These are phyloP conservation scores for Phoma sp. DNA, from an alignment of 2,329 filamentous ascomycete genomes.

Conservation along the genomic window DNA sequence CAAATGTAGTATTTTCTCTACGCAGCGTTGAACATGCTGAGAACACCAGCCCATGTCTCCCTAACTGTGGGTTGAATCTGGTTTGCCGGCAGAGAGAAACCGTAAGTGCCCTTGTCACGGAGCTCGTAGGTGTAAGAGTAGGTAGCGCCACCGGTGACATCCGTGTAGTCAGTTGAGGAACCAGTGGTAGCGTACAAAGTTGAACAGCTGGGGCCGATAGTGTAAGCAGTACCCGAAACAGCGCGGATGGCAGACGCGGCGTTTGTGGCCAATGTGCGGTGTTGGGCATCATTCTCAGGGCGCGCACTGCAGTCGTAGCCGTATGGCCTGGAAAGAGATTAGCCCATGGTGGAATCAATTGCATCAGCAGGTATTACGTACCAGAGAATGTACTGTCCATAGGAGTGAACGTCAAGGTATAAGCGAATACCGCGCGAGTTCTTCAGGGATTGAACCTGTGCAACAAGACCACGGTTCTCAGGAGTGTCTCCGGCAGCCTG, in stretches of 20 bases:
- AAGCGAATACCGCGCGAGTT: constrained; percentile 61
- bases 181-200: constrained; percentile 67
- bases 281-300: constrained; percentile 57
- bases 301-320: constrained; percentile 63
- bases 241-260: constrained; percentile 62
- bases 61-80: constrained; percentile 58
- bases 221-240: constrained; percentile 58
- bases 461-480: constrained; percentile 51
- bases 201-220: constrained; percentile 60
- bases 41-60: constrained; percentile 56
- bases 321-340: constrained; percentile 58
- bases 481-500: constrained; percentile 41
- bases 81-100: constrained; percentile 58
- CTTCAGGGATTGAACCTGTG: constrained; percentile 52
- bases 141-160: constrained; percentile 51
- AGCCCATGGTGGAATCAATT: not conserved
- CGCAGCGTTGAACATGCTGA: constrained; percentile 38
- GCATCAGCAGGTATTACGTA: constrained; percentile 14
- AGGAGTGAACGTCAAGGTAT: constrained; percentile 67
- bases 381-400: constrained; percentile 34
- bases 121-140: constrained; percentile 59
- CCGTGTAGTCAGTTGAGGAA: constrained; percentile 53
- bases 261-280: constrained; percentile 58
- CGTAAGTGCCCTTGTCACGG: constrained; percentile 56
- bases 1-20: not conserved